Percentiles rank a stretch among this genome's conserved stretches.
Evolutionary conservation across 2,329 filamentous ascomycete genomes (phyloP).

Genomic region (Fusarium phyllophilum): DNA sequence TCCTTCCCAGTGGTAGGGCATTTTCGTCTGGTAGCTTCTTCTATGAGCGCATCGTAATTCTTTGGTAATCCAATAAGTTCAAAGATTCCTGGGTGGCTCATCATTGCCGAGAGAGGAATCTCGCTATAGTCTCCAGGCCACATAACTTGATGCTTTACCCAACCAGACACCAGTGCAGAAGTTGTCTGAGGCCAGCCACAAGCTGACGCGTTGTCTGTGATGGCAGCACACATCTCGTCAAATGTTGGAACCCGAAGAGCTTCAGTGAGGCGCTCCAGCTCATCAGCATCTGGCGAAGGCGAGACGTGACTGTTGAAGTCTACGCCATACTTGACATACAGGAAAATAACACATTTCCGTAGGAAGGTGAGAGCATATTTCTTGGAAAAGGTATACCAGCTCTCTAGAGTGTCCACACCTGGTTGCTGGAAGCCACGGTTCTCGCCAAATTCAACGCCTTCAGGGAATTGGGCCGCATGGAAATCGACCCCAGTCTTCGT

Average conservation of each 20-base stretch:
- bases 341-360: conserved; percentile 83
- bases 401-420: conserved; percentile 62
- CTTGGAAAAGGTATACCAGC: conserved; percentile 70
- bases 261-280: conserved; percentile 83
- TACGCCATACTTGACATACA: conserved; percentile 89
- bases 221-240: conserved; percentile 77
- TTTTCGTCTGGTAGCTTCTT: conserved; percentile 83
- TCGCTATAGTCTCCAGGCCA: conserved; percentile 49
- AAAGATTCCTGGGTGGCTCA: conserved; percentile 89
- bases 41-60: conserved; percentile 91
- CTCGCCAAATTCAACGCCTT: conserved; percentile 42
- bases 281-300: conserved; percentile 72
- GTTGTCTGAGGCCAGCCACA: conserved; percentile 63
- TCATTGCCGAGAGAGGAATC: conserved; percentile 56
- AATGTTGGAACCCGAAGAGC: conserved; percentile 80
- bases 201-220: conserved; percentile 56
- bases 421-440: conserved; percentile 66
- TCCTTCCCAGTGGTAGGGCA: conserved; percentile 94
- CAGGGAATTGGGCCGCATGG: conserved; percentile 47
- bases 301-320: conserved; percentile 81
- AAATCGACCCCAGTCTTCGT: conserved; percentile 57
- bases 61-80: conserved; percentile 92
- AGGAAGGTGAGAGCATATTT: conserved; percentile 92
- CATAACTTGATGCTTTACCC: conserved; percentile 74
- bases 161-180: conserved; percentile 66